A percentile compares a stretch with the other conserved stretches of the same genome.
Evolutionary conservation across 1,284 basidiomycete genomes (phyloP).

Genomic region (Earliella scabrosa): DNA sequence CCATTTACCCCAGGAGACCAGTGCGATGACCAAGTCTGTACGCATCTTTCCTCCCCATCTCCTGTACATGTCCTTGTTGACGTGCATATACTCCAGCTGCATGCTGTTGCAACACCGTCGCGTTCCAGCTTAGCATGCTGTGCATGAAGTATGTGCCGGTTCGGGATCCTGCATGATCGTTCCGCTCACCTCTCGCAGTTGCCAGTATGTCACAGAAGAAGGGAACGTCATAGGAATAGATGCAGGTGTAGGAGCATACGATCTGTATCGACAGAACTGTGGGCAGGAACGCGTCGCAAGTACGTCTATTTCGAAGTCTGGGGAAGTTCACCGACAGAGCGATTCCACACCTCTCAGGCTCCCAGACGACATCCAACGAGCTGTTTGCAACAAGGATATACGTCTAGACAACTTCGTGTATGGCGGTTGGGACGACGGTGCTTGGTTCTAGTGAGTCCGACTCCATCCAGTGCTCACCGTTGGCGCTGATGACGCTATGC

Average conservation of each 20-base stretch:
- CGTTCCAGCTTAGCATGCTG: constrained; percentile 18
- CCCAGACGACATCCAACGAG: constrained; percentile 12
- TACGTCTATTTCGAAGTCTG: too few species aligned
- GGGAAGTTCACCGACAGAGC: too few species aligned
- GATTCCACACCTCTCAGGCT: background rate
- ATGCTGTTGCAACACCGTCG: constrained; percentile 21
- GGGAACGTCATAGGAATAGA: background rate
- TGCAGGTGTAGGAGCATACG: background rate
- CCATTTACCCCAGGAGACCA: constrained; percentile 11
- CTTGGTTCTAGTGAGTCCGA: constrained; percentile 25
- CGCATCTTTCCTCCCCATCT: background rate
- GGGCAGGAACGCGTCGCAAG: too few species aligned
- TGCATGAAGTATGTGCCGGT: constrained; percentile 14
- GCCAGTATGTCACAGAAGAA: constrained; percentile 9
- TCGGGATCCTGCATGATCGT: background rate
- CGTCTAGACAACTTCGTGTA: constrained; percentile 23
- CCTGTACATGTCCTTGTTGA: too few species aligned
- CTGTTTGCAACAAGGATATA: constrained; percentile 21
- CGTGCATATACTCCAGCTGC: background rate
- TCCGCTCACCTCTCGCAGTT: constrained; percentile 4
- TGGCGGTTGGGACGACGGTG: constrained; percentile 19
- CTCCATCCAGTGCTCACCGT: background rate
- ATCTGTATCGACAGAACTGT: background rate
- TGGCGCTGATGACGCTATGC: background rate
- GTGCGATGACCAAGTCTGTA: constrained; percentile 14